Conservation (phyloP, 352 stramenopile species). For the Phytophthora hibernalis region DNA sequence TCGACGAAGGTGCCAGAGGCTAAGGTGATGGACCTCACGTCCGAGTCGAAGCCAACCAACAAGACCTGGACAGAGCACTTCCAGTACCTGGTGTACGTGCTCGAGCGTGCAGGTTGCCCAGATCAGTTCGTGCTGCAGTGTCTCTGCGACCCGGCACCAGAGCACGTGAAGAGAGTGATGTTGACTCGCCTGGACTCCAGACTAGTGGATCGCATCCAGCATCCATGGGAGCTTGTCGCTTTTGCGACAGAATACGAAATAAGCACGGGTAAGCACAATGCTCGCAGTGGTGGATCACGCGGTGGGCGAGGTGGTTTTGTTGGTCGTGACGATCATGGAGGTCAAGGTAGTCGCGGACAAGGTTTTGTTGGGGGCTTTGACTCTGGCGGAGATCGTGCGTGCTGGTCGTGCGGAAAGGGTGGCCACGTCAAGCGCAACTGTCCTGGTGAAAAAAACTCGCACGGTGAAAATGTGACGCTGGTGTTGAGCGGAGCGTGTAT, state of each 20-base stretch:
- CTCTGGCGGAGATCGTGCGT: neutral
- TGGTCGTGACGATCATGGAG: neutral
- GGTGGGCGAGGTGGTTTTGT: neutral
- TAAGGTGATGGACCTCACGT: constrained; percentile 13
- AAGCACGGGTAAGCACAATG: neutral
- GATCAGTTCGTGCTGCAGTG: neutral
- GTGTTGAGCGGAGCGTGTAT: too few relatives aligned
- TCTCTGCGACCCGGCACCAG: too few relatives aligned
- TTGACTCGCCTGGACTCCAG: neutral
- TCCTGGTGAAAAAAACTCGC: neutral
- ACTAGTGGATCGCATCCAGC: neutral
- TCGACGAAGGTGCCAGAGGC: neutral
- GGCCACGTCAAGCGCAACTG: neutral
- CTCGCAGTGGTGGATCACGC: too few relatives aligned
- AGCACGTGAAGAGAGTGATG: too few relatives aligned
- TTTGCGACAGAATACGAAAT: neutral
- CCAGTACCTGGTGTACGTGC: constrained; percentile 16
- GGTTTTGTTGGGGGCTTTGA: neutral
- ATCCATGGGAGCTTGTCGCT: constrained; percentile 6
- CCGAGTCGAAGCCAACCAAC: neutral
- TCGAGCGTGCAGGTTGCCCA: neutral
- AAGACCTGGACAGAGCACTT: constrained; percentile 10
- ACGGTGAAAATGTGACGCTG: neutral
- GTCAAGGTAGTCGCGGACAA: neutral
- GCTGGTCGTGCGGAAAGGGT: neutral